Evolutionary conservation across 495 filamentous ascomycete genomes (phyloP), one percentile per base, ranked within the genome.

Genomic region (Bryoglossum gracile): DNA sequence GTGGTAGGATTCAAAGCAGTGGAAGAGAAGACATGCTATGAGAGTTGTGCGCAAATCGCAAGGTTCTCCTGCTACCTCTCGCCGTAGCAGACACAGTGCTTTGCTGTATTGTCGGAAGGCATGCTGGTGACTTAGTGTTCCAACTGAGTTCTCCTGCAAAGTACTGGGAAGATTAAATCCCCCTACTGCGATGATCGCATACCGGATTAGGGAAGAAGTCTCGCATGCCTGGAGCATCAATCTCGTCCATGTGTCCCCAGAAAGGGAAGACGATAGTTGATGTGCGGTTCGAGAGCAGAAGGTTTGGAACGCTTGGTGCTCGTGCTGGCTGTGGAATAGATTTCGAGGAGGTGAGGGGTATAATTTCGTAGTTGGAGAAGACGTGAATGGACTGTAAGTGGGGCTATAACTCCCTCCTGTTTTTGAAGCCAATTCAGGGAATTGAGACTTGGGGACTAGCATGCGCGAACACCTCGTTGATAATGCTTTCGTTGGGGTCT

Each of bases 141-240:
- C 49, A 4, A 52, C 49, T 1, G 33, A 30, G 36, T 23, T 46
- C 11, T 48, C 44, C n/a, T 44, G 51, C 49, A 22, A 22, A 3
- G 42, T 41, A 18, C 34, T 14, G 13, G 41, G 34, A n/a, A 41
- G 21, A 46, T 52, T 37, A n/a, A 48, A 26, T 4, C 25, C 30
- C n/a, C 51, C 51, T 11, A 53, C 48, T 17, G 51, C 51, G 25
- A 53, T 48, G 22, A 53, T 33, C n/a, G 51, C 51, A 37, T 53
- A 44, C n/a, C 51, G 43, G 33, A 53, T 53, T 4, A 38, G 43
- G 3, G 51, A 44, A 8, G 42, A 45, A 6, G n/a, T 46, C 26
- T 52, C 49, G 28, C 49, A 52, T 17, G 49, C 49, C 37, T 52
- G 49, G 1, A 45, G 41, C 49, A 52, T 52, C 8, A 52, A 28